These are phyloP conservation scores for Pythium rishiriense DNA, from an alignment of 352 stramenopile species.

Conservation along the genomic window DNA sequence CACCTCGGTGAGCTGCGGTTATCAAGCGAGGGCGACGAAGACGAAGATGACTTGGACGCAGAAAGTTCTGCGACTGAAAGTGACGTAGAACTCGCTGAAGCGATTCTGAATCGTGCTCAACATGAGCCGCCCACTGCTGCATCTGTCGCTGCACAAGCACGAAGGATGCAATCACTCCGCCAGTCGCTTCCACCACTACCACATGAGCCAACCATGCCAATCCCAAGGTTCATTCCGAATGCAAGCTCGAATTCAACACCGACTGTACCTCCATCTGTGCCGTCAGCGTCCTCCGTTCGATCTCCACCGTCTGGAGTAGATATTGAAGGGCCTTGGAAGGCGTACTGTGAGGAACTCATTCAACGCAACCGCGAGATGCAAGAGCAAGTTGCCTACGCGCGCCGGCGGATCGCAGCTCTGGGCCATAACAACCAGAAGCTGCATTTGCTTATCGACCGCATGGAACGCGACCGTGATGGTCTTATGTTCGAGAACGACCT, in stretches of 20 bases:
- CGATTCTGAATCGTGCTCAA: conserved; percentile 12
- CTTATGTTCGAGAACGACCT: conserved; percentile 83
- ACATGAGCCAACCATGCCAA: conserved; percentile 5
- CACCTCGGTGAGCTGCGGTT: conserved; percentile 27
- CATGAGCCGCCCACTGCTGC: background rate
- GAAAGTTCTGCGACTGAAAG: conserved; percentile 23
- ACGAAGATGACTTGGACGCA: conserved; percentile 19
- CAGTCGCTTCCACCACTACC: conserved; percentile 21
- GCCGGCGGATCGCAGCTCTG: conserved; percentile 62
- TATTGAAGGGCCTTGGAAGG: conserved; percentile 49
- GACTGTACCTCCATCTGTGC: background rate
- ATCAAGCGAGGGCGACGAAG: conserved; percentile 25
- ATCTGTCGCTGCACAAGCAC: background rate
- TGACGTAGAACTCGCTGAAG: conserved; percentile 29
- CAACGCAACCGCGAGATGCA: conserved; percentile 76
- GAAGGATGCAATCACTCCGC: conserved; percentile 18
- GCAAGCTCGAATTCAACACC: background rate
- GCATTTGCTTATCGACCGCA: conserved; percentile 77
- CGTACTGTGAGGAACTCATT: conserved; percentile 75
- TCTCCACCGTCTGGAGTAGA: conserved; percentile 14
- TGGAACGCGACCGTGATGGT: conserved; percentile 81
- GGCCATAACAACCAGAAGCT: conserved; percentile 85
- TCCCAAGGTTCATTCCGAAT: conserved; percentile 6
- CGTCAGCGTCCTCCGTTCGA: background rate
- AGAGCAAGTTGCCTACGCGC: conserved; percentile 64